These are phyloP conservation scores for Backusella westeae DNA, from an alignment of 192 early-diverging fungal genomes.

Conservation along the genomic window DNA sequence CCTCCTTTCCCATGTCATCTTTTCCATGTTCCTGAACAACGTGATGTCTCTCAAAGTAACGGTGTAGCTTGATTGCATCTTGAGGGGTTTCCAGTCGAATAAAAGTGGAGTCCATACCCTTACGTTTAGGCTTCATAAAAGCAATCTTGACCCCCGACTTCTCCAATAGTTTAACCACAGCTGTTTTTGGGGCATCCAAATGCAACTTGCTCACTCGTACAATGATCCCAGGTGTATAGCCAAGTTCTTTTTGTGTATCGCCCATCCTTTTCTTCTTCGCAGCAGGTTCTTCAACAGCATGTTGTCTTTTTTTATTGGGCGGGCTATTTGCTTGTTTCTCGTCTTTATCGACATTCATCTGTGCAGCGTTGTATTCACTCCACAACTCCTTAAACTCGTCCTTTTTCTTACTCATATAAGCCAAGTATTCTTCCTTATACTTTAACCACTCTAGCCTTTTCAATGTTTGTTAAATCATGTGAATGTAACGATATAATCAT, in stretches of 20 bases:
- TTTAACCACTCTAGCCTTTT: not conserved
- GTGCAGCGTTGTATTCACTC: not conserved
- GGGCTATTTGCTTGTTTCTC: not conserved
- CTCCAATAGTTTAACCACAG: not conserved
- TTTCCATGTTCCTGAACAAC: not conserved
- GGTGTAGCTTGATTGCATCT: slow-evolving; percentile 11
- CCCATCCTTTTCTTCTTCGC: not conserved
- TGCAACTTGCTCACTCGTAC: slow-evolving; percentile 12
- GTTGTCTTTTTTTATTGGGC: not conserved
- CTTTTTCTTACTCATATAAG: not conserved
- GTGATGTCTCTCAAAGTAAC: slow-evolving; percentile 14
- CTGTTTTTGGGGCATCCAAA: slow-evolving; percentile 13
- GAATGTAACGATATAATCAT: no score
- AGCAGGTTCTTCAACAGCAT: not conserved
- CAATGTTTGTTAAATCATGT: not conserved
- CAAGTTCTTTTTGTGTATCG: not conserved
- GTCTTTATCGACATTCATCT: not conserved
- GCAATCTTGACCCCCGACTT: not conserved
- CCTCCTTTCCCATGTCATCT: slow-evolving; percentile 6
- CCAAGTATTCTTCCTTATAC: slow-evolving; percentile 16
- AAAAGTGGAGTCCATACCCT: slow-evolving; percentile 16
- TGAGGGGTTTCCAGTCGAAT: slow-evolving; percentile 12
- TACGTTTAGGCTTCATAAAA: not conserved
- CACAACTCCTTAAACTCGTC: not conserved
- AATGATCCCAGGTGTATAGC: slow-evolving; percentile 6